Percentiles rank a stretch among this genome's conserved stretches.
These are phyloP conservation scores for Xylaria bambusicola DNA, from an alignment of 495 filamentous ascomycete genomes.

Conservation along the genomic window DNA sequence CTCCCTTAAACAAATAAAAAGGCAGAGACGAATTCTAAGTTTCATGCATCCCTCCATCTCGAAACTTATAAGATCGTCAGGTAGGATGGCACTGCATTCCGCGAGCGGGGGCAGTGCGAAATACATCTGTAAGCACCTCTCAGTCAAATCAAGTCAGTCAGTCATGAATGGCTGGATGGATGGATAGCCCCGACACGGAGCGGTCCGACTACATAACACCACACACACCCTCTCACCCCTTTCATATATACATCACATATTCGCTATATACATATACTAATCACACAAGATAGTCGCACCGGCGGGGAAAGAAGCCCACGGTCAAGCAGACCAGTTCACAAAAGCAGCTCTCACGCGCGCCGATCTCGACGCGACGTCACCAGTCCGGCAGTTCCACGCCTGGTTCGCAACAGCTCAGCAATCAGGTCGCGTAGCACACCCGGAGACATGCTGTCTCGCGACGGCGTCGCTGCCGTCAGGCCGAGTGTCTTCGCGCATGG, in stretches of 20 bases:
- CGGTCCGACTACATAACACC: too few species aligned
- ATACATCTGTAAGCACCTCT: slow-evolving; percentile 52
- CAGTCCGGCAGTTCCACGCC: slow-evolving; percentile 78
- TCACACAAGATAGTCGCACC: slow-evolving; percentile 36
- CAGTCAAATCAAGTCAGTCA: too few species aligned
- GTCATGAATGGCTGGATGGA: too few species aligned
- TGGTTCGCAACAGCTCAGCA: slow-evolving; percentile 79
- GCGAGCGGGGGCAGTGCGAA: slow-evolving; percentile 43
- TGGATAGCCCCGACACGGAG: too few species aligned
- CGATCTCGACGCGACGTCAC: slow-evolving; percentile 56
- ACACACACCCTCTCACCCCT: too few species aligned
- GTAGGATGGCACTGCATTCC: slow-evolving; percentile 52
- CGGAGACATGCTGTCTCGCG: slow-evolving; percentile 74
- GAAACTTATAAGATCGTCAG: slow-evolving; percentile 20
- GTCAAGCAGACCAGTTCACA: slow-evolving; percentile 65
- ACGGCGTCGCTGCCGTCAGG: slow-evolving; percentile 86
- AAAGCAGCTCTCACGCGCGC: slow-evolving; percentile 54
- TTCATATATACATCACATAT: neutral
- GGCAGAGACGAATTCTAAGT: neutral
- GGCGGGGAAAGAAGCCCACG: slow-evolving; percentile 37
- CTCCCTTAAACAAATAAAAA: neutral
- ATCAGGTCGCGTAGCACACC: slow-evolving; percentile 61
- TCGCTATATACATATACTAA: slow-evolving; percentile 1
- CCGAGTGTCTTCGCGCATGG: slow-evolving; percentile 76
- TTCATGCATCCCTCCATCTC: slow-evolving; percentile 24